Conservation (phyloP, 805 yeast species). For the Metschnikowia chrysomelidarum region DNA sequence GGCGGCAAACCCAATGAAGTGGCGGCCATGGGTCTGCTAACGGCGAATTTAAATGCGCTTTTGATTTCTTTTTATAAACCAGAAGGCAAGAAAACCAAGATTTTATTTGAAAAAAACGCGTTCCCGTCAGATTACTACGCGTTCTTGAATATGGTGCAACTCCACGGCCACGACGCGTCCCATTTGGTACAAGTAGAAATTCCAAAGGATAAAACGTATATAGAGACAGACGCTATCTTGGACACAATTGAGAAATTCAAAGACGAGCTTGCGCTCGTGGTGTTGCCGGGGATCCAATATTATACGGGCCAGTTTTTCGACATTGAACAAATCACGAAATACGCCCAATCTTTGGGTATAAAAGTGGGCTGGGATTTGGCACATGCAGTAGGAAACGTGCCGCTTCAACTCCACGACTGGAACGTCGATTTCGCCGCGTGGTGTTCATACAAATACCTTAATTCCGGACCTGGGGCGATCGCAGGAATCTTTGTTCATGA, state of each 20-base stretch:
- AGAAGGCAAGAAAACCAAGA: conserved; percentile 53
- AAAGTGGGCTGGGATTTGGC: conserved; percentile 94
- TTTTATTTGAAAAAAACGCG: conserved; percentile 80
- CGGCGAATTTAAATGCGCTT: conserved; percentile 76
- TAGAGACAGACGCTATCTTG: conserved; percentile 65
- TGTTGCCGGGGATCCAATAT: conserved; percentile 87
- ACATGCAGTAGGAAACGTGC: conserved; percentile 89
- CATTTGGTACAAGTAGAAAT: conserved; percentile 67
- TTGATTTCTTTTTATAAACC: conserved; percentile 77
- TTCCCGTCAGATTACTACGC: conserved; percentile 94
- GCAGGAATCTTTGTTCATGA: conserved; percentile 83
- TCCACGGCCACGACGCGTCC: conserved; percentile 51
- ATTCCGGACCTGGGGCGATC: conserved; percentile 91
- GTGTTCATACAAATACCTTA: conserved; percentile 90
- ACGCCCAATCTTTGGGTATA: conserved; percentile 52
- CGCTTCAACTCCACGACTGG: conserved; percentile 79
- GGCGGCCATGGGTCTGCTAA: conserved; percentile 83
- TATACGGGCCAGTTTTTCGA: conserved; percentile 89
- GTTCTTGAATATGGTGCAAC: conserved; percentile 64
- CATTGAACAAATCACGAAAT: conserved; percentile 63
- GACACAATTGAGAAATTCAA: conserved; percentile 52
- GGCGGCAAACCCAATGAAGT: conserved; percentile 79
- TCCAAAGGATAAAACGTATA: conserved; percentile 50
- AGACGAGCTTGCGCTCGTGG: conserved; percentile 65
- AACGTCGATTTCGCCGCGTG: conserved; percentile 89